These are phyloP conservation scores for Macrophomina phaseolina DNA, from an alignment of 2,329 filamentous ascomycete genomes.

Conservation along the genomic window DNA sequence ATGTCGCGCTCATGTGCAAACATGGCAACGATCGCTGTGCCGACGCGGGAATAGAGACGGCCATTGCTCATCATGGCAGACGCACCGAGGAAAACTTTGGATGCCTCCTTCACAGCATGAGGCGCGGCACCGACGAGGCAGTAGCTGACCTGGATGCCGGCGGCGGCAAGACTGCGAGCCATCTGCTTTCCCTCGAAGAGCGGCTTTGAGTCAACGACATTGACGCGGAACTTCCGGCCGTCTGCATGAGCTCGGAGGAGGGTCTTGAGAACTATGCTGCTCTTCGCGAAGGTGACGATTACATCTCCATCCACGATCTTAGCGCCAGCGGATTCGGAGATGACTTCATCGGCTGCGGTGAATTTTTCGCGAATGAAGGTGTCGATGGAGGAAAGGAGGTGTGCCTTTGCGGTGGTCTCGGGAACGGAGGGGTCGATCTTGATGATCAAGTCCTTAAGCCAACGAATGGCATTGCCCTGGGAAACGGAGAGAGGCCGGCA, in stretches of 20 bases:
- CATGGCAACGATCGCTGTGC: conserved; percentile 86
- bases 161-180: conserved; percentile 71
- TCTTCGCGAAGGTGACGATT: conserved; percentile 85
- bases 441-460: conserved; percentile 90
- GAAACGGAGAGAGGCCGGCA: conserved; percentile 96
- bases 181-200: conserved; percentile 73
- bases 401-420: conserved; percentile 80
- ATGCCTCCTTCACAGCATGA: conserved; percentile 72
- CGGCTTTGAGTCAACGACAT: conserved; percentile 79
- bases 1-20: conserved; percentile 76
- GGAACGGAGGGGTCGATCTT: conserved; percentile 86
- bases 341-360: conserved; percentile 83
- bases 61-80: conserved; percentile 97
- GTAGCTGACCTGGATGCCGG: conserved; percentile 80
- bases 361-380: conserved; percentile 90
- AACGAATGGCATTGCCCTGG: conserved; percentile 95
- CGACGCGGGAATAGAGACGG: conserved; percentile 83
- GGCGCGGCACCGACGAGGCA: conserved; percentile 78
- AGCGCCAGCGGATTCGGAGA: conserved; percentile 74
- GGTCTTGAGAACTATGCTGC: conserved; percentile 82
- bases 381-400: conserved; percentile 82
- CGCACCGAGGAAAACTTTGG: conserved; percentile 81
- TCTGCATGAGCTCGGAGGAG: conserved; percentile 72
- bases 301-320: conserved; percentile 81
- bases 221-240: conserved; percentile 80